A percentile compares a stretch with the other conserved stretches of the same genome.
Evolutionary conservation across 345 rosid species (phyloP).

Genomic region (Eutrema heterophyllum): DNA sequence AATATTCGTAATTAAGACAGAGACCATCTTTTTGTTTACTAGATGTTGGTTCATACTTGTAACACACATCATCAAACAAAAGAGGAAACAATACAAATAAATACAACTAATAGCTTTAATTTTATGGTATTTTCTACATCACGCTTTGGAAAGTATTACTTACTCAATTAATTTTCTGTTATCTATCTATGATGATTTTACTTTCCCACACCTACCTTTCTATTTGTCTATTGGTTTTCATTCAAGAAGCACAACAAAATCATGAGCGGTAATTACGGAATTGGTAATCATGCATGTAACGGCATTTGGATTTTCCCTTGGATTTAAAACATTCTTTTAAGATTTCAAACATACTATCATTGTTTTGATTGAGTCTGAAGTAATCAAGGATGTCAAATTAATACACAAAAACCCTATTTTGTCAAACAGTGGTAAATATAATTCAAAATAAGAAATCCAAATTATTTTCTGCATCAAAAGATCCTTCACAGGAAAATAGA

Average conservation of each 20-base stretch:
- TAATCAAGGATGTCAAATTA: neutral
- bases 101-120: neutral
- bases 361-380: constrained; percentile 19
- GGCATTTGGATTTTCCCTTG: neutral
- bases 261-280: constrained; percentile 28
- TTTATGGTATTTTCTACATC: neutral
- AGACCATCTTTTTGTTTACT: constrained; percentile 10
- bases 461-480: neutral
- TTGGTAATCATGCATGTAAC: constrained; percentile 23
- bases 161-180: neutral
- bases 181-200: neutral
- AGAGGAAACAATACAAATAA: neutral
- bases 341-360: neutral
- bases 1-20: neutral
- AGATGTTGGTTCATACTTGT: constrained; percentile 8
- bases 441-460: neutral
- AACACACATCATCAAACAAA: constrained; percentile 2
- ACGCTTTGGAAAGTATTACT: neutral
- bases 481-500: neutral
- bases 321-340: constrained; percentile 19
- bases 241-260: constrained; percentile 1
- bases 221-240: neutral
- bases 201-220: neutral
- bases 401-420: neutral
- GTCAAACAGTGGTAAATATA: neutral